Conservation (phyloP, 2,329 filamentous ascomycete species). For the Botrytis porri region DNA sequence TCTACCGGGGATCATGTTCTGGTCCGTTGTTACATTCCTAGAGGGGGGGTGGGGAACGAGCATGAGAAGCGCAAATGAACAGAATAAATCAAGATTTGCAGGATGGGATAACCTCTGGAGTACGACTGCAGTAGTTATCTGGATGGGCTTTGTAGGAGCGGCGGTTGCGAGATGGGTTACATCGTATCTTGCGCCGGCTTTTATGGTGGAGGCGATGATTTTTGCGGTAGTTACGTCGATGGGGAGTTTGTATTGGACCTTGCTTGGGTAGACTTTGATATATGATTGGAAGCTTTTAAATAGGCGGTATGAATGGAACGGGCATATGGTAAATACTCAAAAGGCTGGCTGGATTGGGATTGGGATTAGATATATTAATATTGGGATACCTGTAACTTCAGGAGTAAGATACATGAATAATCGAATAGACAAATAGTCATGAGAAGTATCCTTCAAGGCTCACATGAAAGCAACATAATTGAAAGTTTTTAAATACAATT, state of each 20-base stretch:
- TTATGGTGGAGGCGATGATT: conserved; percentile 22
- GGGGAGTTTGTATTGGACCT: conserved; percentile 18
- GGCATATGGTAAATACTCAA: neutral
- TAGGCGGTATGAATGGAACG: neutral
- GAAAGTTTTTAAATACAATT: neutral
- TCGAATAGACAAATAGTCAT: neutral
- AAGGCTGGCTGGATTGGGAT: neutral
- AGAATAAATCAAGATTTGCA: conserved; percentile 25
- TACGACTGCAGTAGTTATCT: conserved; percentile 22
- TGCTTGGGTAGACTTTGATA: conserved; percentile 11
- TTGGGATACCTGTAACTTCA: neutral
- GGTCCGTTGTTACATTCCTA: conserved; percentile 39
- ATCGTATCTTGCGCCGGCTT: conserved; percentile 12
- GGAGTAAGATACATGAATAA: neutral
- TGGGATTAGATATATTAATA: neutral
- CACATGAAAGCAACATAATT: neutral
- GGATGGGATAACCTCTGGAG: conserved; percentile 24
- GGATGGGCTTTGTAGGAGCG: conserved; percentile 27
- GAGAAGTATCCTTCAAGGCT: neutral
- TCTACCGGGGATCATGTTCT: conserved; percentile 39
- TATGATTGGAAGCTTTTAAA: neutral
- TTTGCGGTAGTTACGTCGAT: conserved; percentile 15
- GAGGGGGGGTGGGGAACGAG: conserved; percentile 40
- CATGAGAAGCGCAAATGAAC: conserved; percentile 38
- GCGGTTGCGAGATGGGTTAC: conserved; percentile 20